A percentile compares a stretch with the other conserved stretches of the same genome.
Conservation (phyloP, 2,329 filamentous ascomycete genomes). For the Pestalotiopsis sp. region DNA sequence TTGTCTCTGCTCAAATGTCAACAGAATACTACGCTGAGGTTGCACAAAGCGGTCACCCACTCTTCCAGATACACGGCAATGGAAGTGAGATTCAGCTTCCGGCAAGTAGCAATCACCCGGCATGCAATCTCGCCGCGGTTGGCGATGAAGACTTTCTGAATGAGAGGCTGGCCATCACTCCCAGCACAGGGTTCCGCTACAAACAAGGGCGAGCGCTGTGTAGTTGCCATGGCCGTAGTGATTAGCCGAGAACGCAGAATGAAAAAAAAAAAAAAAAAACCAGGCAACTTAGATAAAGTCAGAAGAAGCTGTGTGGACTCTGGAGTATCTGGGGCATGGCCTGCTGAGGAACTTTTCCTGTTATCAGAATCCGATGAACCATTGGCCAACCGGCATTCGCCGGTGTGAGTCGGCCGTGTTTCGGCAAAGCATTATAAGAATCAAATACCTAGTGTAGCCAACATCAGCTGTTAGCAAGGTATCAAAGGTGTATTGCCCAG, state of each 20-base stretch:
- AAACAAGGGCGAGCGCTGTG: background rate
- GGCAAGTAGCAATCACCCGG: slow-evolving; percentile 66
- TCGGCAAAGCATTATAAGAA: background rate
- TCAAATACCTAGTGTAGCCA: background rate
- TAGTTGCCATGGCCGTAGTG: background rate
- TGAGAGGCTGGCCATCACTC: background rate
- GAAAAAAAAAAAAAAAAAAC: too few species aligned
- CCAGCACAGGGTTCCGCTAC: background rate
- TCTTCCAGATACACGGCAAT: slow-evolving; percentile 66
- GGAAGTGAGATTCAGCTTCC: slow-evolving; percentile 66
- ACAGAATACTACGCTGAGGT: background rate
- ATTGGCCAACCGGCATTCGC: background rate
- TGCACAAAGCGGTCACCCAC: background rate
- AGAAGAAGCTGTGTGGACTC: background rate
- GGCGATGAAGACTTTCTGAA: slow-evolving; percentile 65
- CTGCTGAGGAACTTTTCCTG: background rate
- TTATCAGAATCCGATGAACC: background rate
- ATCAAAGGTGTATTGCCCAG: background rate
- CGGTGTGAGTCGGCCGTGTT: background rate
- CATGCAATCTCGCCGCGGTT: slow-evolving; percentile 73
- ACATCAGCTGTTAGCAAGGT: background rate
- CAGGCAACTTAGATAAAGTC: background rate
- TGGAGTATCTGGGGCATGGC: background rate
- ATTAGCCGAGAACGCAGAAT: background rate
- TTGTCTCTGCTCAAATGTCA: slow-evolving; percentile 55